Percentiles rank a stretch among this genome's conserved stretches.
phyloP scores from a whole-genome alignment of 148 eudicot species.

The Camellia japonica region DNA sequence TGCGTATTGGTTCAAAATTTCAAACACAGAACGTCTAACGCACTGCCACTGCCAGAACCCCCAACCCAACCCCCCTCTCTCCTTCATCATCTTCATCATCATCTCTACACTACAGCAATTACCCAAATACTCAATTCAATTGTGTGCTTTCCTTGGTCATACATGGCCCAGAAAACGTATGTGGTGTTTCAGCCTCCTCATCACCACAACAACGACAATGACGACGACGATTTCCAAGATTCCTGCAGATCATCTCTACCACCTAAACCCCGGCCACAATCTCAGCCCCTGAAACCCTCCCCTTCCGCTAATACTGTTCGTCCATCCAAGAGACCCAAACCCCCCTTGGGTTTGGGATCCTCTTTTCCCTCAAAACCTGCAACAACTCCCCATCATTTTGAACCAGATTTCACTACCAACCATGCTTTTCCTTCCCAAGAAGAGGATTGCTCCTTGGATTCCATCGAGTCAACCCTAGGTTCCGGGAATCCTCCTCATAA shows the following conservation, averaged over 20 bases:
- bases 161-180: background rate
- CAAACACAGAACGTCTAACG: too few relatives aligned
- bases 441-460: conserved; percentile 24
- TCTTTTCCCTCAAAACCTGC: background rate
- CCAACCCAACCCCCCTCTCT: too few relatives aligned
- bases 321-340: conserved; percentile 20
- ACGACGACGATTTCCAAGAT: conserved; percentile 33
- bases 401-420: background rate
- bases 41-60: too few relatives aligned
- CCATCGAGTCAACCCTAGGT: conserved; percentile 25
- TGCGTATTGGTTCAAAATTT: too few relatives aligned
- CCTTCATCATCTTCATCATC: too few relatives aligned
- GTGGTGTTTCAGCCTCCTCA: background rate
- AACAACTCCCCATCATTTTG: background rate
- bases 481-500: background rate
- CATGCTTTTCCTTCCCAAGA: background rate
- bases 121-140: too few relatives aligned
- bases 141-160: too few relatives aligned
- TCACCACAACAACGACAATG: background rate
- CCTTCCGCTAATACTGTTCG: background rate
- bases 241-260: conserved; percentile 16
- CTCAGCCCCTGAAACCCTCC: conserved; percentile 16
- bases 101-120: too few relatives aligned
- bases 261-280: background rate
- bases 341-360: background rate